phyloP scores from a whole-genome alignment of 257 asterid species.

The Lantana camara region DNA sequence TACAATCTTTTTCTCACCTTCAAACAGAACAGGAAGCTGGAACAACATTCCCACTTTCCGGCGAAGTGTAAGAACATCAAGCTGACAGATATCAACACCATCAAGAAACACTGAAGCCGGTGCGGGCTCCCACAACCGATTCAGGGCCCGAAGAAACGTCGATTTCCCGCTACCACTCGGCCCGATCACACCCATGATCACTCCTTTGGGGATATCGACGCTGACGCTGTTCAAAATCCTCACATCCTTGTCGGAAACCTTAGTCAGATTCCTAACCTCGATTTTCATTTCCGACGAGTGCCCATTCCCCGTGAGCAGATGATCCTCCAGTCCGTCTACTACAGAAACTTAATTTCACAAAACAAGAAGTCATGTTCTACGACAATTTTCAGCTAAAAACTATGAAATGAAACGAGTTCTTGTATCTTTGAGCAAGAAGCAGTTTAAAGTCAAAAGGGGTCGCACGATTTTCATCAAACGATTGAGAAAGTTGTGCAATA shows the following conservation, averaged over 20 bases:
- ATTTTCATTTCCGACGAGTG: conserved; percentile 37
- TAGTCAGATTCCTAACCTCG: conserved; percentile 58
- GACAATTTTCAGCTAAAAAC: not conserved
- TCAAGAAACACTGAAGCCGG: conserved; percentile 65
- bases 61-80: conserved; percentile 70
- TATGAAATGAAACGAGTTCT: not conserved
- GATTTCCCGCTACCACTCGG: conserved; percentile 92
- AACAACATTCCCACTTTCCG: conserved; percentile 74
- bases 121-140: conserved; percentile 78
- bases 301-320: conserved; percentile 39
- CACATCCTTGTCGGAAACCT: conserved; percentile 47
- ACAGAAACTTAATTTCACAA: conserved; percentile 10
- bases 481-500: not conserved
- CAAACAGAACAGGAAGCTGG: conserved; percentile 79
- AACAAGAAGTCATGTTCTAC: not conserved
- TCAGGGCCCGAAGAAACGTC: conserved; percentile 67
- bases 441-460: conserved; percentile 1
- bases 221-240: conserved; percentile 51
- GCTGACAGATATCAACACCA: conserved; percentile 59
- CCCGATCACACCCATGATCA: conserved; percentile 76
- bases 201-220: conserved; percentile 63
- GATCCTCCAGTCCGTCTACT: conserved; percentile 41
- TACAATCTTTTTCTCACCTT: conserved; percentile 41
- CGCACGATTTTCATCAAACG: not conserved
- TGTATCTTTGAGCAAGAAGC: not conserved